phyloP scores from a whole-genome alignment of 192 early-diverging fungal genomes.

The Chytriomyces sp. region DNA sequence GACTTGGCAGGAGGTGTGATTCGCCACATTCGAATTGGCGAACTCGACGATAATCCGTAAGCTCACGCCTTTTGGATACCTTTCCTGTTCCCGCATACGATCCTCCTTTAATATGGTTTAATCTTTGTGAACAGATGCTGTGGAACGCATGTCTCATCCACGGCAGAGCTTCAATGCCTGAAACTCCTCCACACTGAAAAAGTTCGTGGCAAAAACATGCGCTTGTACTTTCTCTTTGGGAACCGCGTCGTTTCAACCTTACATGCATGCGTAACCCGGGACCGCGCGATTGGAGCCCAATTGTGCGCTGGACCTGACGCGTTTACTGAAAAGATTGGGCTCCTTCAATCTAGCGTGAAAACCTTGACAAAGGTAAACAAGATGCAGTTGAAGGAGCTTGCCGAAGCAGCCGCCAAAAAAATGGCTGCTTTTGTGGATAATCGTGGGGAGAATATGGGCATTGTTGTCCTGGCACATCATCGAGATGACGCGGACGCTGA shows the following conservation, averaged over 20 bases:
- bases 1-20: slow-evolving; percentile 56
- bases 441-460: too few relatives aligned
- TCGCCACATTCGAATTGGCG: slow-evolving; percentile 56
- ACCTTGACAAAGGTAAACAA: not conserved
- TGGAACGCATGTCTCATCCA: slow-evolving; percentile 68
- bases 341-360: not conserved
- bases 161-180: slow-evolving; percentile 68
- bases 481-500: slow-evolving; percentile 24
- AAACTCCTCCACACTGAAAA: slow-evolving; percentile 68
- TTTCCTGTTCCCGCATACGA: not conserved
- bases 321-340: slow-evolving; percentile 11
- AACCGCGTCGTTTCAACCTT: slow-evolving; percentile 53
- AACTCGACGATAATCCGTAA: slow-evolving; percentile 60
- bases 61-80: not conserved
- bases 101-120: not conserved
- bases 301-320: slow-evolving; percentile 16
- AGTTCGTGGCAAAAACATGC: slow-evolving; percentile 67
- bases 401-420: slow-evolving; percentile 2
- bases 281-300: slow-evolving; percentile 7
- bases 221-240: slow-evolving; percentile 73
- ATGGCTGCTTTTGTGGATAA: not conserved
- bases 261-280: not conserved
- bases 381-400: slow-evolving; percentile 16
- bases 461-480: slow-evolving; percentile 8
- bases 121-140: slow-evolving; percentile 56